phyloP scores from a whole-genome alignment of 2,329 filamentous ascomycete species.

The Teratosphaeria gauchensis region DNA sequence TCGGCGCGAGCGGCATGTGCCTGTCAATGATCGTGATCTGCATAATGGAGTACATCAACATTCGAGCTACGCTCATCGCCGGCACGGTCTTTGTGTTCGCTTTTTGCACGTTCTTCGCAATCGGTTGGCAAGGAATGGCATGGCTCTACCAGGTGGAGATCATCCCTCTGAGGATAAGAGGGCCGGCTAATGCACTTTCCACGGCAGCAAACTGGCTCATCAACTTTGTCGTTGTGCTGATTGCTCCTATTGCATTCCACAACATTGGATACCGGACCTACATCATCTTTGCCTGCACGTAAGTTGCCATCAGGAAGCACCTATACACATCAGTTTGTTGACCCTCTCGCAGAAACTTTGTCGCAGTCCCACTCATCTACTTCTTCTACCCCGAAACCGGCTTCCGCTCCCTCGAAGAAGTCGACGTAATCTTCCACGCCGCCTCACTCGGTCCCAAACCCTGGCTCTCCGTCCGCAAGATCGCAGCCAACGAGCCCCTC shows the following conservation, averaged over 20 bases:
- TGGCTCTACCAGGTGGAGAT: constrained; percentile 17
- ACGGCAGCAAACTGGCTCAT: constrained; percentile 48
- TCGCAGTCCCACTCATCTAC: constrained; percentile 26
- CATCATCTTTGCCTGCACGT: constrained; percentile 29
- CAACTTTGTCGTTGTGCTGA: constrained; percentile 58
- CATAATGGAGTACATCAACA: constrained; percentile 5
- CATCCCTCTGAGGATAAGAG: constrained; percentile 17
- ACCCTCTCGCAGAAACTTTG: constrained; percentile 4
- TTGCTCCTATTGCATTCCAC: constrained; percentile 51
- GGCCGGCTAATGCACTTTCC: constrained; percentile 27
- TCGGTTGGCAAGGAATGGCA: constrained; percentile 15
- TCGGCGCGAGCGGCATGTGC: constrained; percentile 42
- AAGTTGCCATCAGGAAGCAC: constrained; percentile 6
- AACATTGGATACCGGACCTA: constrained; percentile 48
- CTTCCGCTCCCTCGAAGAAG: constrained; percentile 50
- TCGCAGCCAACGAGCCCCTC: constrained; percentile 32
- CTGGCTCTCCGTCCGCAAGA: constrained; percentile 40
- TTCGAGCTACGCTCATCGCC: constrained; percentile 10
- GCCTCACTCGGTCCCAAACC: constrained; percentile 35
- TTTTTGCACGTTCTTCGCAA: constrained; percentile 14
- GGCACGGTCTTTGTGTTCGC: constrained; percentile 14
- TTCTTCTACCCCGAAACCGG: constrained; percentile 55
- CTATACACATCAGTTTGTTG: not conserved
- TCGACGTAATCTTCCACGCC: constrained; percentile 53
- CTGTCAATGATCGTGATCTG: constrained; percentile 17